Evolutionary conservation across 352 stramenopile species (phyloP).

Genomic region (Phytophthora gonapodyides): DNA sequence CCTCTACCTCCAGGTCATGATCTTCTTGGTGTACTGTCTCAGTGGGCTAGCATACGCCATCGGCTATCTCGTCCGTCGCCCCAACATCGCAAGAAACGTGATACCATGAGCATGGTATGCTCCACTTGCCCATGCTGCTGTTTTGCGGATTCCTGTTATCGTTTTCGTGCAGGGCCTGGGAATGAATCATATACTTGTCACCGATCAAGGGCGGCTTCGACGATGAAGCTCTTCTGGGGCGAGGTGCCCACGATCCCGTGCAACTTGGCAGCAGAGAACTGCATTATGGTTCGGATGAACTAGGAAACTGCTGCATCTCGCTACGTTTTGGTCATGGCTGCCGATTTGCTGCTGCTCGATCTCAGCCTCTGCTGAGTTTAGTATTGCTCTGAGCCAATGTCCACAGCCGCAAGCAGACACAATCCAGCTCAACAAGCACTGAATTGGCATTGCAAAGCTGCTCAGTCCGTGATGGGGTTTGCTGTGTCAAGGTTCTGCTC

Average conservation of each 20-base stretch:
- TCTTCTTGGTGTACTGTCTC: conserved; percentile 41
- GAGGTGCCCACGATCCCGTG: conserved; percentile 43
- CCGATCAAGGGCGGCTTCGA: conserved; percentile 53
- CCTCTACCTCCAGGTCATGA: conserved; percentile 40
- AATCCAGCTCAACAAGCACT: too few species aligned
- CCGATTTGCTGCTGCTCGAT: too few species aligned
- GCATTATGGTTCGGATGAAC: conserved; percentile 4
- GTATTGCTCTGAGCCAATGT: too few species aligned
- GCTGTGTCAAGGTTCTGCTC: too few species aligned
- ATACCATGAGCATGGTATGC: conserved; percentile 36
- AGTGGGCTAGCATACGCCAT: conserved; percentile 52
- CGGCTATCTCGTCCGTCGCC: conserved; percentile 34
- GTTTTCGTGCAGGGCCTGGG: conserved; percentile 25
- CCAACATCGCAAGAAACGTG: conserved; percentile 31
- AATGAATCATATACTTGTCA: too few species aligned
- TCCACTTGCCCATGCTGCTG: conserved; percentile 49
- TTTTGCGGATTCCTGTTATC: conserved; percentile 33
- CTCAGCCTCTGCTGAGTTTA: too few species aligned
- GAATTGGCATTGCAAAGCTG: too few species aligned
- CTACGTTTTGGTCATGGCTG: too few species aligned
- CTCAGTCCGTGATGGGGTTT: too few species aligned
- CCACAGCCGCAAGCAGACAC: too few species aligned
- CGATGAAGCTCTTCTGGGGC: conserved; percentile 60
- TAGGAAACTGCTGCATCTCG: too few species aligned
- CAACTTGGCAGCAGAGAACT: conserved; percentile 25